A percentile compares a stretch with the other conserved stretches of the same genome.
Evolutionary conservation across 257 asterid genomes (phyloP).

Genomic region (Solanum bulbocastanum): DNA sequence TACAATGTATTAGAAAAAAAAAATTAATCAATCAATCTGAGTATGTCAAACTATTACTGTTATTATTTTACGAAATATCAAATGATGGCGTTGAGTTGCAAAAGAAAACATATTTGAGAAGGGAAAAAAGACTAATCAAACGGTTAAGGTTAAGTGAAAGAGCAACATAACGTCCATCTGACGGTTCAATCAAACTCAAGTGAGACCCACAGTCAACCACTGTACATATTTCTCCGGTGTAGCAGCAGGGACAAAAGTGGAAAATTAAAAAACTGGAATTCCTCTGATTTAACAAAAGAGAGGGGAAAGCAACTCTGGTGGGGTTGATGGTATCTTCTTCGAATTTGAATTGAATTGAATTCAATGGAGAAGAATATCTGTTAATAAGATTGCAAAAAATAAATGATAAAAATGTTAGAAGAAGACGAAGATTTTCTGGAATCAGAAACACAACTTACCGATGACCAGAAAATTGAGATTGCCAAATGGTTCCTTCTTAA

Average conservation of each 20-base stretch:
- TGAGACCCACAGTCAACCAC: neutral
- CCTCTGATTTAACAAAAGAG: neutral
- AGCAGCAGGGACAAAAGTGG: neutral
- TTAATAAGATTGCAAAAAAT: neutral
- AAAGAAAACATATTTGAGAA: neutral
- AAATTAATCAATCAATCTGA: neutral
- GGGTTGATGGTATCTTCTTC: neutral
- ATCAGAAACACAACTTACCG: conserved; percentile 30
- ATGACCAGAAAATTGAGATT: conserved; percentile 69
- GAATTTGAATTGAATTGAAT: neutral
- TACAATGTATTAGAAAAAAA: neutral
- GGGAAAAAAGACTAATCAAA: neutral
- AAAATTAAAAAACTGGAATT: neutral
- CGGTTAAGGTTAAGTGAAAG: neutral
- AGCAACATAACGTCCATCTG: neutral
- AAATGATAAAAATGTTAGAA: conserved; percentile 30
- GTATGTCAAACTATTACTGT: neutral
- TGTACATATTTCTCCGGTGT: neutral
- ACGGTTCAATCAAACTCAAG: neutral
- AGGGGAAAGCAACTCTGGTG: neutral
- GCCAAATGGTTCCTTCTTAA: conserved; percentile 98
- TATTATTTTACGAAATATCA: neutral
- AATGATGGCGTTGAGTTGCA: neutral
- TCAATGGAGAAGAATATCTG: neutral
- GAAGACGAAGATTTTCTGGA: conserved; percentile 42